Evolutionary conservation across 306 rosid genomes (phyloP), one percentile per base, ranked within the genome.

Genomic region (Psophocarpus tetragonolobus): DNA sequence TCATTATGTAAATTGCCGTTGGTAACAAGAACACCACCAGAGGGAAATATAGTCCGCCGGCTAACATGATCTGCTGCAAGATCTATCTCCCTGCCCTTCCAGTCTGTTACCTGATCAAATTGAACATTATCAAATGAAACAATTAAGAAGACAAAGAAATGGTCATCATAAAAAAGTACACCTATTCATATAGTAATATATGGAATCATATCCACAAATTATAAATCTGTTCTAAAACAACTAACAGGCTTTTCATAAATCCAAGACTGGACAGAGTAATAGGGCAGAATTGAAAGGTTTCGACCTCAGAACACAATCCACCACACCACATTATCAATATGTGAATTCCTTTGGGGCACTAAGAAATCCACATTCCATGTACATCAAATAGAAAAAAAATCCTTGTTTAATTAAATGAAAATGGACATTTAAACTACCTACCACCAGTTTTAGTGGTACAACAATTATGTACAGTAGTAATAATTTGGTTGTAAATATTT

Each of bases 81-180:
- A 82, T 92, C 91, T 71, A 94, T 71, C 30, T 87, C 87, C 12
- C 74, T 80, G n/a, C 97, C 97, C 36, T 80, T 41, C 97, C 98
- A 90, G 84, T 92, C 97, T 47, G 91, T 87, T 54, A 86, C 91
- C 97, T 94, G 84, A 74, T 86, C 73, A 75, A 67, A 56, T 63
- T 53, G 58, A 35, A 75, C 33, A 56, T 32, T 23, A 50, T 66
- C 65, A 66, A 73, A 78, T 58, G 62, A 63, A 73, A n/a, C 24
- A 60, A 36, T 11, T 57, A 41, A 3, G 39, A 27, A 2, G 45
- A n/a, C 2, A 7, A 4, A 26, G 18, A 61, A 53, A 21, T 15
- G 24, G n/a, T 29, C 45, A 53, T 39, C 38, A 24, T 57, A 44
- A 62, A 64, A 6, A 62, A 12, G 21, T 33, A 23, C 23, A n/a